Base-by-base conservation (phyloP, 495 filamentous ascomycete species). In the Amniculicola lignicola region DNA sequence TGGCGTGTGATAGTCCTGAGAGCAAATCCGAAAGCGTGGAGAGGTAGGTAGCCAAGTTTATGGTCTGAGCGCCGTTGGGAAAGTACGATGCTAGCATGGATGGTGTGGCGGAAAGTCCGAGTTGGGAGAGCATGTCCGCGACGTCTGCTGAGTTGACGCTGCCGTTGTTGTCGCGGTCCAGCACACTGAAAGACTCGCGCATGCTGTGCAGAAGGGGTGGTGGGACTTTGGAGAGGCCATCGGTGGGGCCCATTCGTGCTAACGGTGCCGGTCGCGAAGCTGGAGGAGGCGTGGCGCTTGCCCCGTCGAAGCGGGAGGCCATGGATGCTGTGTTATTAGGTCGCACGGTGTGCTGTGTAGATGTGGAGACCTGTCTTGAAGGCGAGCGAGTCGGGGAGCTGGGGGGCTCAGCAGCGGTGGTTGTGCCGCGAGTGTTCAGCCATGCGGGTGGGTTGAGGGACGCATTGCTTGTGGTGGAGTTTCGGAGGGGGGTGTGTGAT, bases 1-100 rank as follows among this genome's bases (percentile, higher is more conserved):
- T 76, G 11, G 80, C 80, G 2, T 85, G 81, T 0, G 86, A 89
- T 15, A 96, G 73, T 0, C 82, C 78, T 0, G 80, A 79, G n/a
- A 97, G 73, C 0, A 87, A 76, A 7, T 77, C 73, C 0, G 89
- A 84, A 5, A 97, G 75, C 6, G 82, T 84, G 59, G 85, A 88
- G 14, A 98, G 77, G 66, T 92, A 98, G 1, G 82, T 77, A 1
- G 91, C 86, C 35, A 98, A 83, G 42, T 86, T 90, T 62, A 94
- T 82, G 1, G 82, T 86, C 50, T 84, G 80, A 79, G 7, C 82
- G 75, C 2, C 87, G 84, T 71, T 89, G 88, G 88, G 88, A 73
- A 96, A 95, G 78, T 90, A 95, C 24, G 79, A 73, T 4, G 84
- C 77, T 12, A 90, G 67, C 11, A 85, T 77, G 14, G 80, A 74